These are phyloP conservation scores for Chrysanthemum seticuspe DNA, from an alignment of 129 eudicot genomes.

Conservation along the genomic window DNA sequence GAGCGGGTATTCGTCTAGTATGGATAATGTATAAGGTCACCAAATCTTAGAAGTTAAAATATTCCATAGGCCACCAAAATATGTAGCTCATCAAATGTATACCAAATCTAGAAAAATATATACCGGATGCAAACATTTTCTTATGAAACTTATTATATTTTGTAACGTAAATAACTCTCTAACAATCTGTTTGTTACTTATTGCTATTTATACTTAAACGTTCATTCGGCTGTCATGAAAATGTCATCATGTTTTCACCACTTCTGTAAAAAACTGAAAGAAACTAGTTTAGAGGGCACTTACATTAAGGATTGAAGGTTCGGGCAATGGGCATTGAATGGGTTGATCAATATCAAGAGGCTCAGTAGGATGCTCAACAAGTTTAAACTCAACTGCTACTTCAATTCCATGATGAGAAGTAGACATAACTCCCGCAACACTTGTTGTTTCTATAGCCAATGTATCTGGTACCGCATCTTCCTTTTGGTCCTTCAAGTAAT, in stretches of 20 bases:
- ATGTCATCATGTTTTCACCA: too few species aligned
- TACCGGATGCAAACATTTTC: too few species aligned
- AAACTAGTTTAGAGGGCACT: conserved; percentile 16
- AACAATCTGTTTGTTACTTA: too few species aligned
- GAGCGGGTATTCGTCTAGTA: too few species aligned
- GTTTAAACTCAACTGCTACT: conserved; percentile 81
- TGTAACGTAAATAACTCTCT: too few species aligned
- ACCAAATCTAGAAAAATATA: too few species aligned
- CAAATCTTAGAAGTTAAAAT: too few species aligned
- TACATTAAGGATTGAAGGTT: conserved; percentile 96
- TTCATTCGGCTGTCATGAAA: too few species aligned
- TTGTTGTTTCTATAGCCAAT: conserved; percentile 32
- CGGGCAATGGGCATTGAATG: conserved; percentile 86
- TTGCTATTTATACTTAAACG: too few species aligned
- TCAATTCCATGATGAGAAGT: conserved; percentile 77
- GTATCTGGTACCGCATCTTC: conserved; percentile 42
- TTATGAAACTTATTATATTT: too few species aligned
- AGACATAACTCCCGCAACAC: conserved; percentile 32
- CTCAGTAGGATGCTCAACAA: conserved; percentile 78
- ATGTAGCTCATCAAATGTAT: too few species aligned
- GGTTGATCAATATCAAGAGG: conserved; percentile 88
- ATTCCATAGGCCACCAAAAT: too few species aligned
- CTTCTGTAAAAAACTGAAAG: not conserved
- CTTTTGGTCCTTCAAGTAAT: conserved; percentile 53
- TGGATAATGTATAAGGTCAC: not conserved